Base-by-base conservation (phyloP, 495 filamentous ascomycete genomes). In the Echria macrotheca region DNA sequence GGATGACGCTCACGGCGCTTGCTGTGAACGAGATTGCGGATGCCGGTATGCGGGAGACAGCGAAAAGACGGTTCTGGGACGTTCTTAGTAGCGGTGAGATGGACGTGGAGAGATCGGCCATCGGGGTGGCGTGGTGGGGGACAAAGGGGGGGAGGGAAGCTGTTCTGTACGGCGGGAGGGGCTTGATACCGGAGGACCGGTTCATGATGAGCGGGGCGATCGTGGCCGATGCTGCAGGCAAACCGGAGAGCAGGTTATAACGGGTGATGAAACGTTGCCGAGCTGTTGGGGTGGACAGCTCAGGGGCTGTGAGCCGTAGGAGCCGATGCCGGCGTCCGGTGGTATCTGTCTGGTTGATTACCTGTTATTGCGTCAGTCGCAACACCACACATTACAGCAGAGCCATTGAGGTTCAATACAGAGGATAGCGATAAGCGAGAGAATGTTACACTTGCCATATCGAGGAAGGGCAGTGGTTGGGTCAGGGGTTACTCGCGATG, bases 81-180 rank as follows among this genome's bases (percentile, higher is more conserved):
- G 76, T 88, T 1, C 52, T 97, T 33, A 83, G 82, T 19, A 79
- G 76, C 51, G 90, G 91, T 6, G 91, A 96, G 68, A 91, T 96
- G 84, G 91, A 96, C 69, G 80, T 95, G 39, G 87, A 95, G 57
- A 74, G 89, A 21, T 82, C 87, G 8, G 82, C 85, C 40, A 72
- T 87, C 37, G 91, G 83, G 49, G 84, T 94, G 22, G 79, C 81
- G 10, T 98, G 93, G 93, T 98, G 93, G 93, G 70, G 71, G 6
- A 72, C 65, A 4, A 58, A 61, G 35, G 72, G 72, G 0, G 72
- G 72, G 1, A 52, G 66, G 24, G 61, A 71, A 48, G 61, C 67
- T 25, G 63, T 74, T 4, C 39, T 70, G 35, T 63, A 51, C 10
- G 58, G 50, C 21, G 19, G 7, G 23, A 29, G 46, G n/a, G 22